Conservation (phyloP, 768 basidiomycete genomes). For the Nidularia sp. region DNA sequence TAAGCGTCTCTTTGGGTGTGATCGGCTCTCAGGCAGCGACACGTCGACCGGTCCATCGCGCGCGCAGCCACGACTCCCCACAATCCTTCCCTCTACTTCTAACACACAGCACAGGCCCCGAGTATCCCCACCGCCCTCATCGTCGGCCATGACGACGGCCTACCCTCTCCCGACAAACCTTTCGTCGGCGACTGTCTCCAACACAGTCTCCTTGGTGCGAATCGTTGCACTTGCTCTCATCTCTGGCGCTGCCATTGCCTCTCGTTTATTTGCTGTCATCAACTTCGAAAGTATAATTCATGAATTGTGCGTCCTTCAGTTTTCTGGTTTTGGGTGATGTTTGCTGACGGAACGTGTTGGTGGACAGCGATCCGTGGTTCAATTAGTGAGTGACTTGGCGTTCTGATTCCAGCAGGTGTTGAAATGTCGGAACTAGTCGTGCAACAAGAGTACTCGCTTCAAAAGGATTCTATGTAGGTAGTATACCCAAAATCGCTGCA, state of each 20-base stretch:
- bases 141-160: slow-evolving; percentile 65
- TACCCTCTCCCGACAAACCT: slow-evolving; percentile 70
- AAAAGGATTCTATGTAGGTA: slow-evolving; percentile 90
- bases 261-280: slow-evolving; percentile 94
- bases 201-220: slow-evolving; percentile 87
- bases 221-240: slow-evolving; percentile 89
- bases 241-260: slow-evolving; percentile 91
- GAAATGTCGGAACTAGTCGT: slow-evolving; percentile 50
- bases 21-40: slow-evolving; percentile 9
- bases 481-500: neutral
- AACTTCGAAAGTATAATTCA: slow-evolving; percentile 99
- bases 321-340: slow-evolving; percentile 2
- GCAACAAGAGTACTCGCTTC: slow-evolving; percentile 89
- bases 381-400: slow-evolving; percentile 74
- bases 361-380: slow-evolving; percentile 91
- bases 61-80: slow-evolving; percentile 3
- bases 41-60: slow-evolving; percentile 21
- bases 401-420: slow-evolving; percentile 7
- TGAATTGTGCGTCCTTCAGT: slow-evolving; percentile 75
- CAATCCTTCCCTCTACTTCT: neutral
- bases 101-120: neutral
- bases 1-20: no score
- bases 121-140: neutral
- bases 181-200: slow-evolving; percentile 70
- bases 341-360: slow-evolving; percentile 7